Percentiles rank a stretch among this genome's conserved stretches.
Evolutionary conservation across 352 stramenopile genomes (phyloP).

Genomic region (Thalassiosira hispida): DNA sequence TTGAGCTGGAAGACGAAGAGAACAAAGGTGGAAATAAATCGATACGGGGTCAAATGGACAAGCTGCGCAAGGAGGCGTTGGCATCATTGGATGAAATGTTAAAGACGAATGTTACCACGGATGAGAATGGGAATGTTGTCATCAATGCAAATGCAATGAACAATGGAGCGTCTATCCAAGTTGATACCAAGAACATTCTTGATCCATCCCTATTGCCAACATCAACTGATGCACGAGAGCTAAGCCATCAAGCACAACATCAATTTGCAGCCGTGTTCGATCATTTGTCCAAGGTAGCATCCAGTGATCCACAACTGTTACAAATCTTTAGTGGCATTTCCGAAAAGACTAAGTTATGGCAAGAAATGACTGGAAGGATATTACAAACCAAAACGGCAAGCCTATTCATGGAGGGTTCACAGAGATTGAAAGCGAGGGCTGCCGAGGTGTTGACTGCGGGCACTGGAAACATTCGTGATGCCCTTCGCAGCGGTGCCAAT

Average conservation of each 20-base stretch:
- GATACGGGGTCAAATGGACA: slow-evolving; percentile 27
- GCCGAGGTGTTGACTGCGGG: slow-evolving; percentile 63
- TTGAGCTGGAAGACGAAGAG: slow-evolving; percentile 59
- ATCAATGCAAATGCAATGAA: slow-evolving; percentile 51
- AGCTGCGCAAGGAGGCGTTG: slow-evolving; percentile 70
- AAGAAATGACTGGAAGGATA: slow-evolving; percentile 74
- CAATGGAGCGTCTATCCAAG: slow-evolving; percentile 6
- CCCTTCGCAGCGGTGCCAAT: slow-evolving; percentile 27
- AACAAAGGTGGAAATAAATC: slow-evolving; percentile 11
- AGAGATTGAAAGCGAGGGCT: slow-evolving; percentile 65
- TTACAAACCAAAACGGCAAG: slow-evolving; percentile 73
- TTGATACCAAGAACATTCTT: background rate
- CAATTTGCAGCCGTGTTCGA: slow-evolving; percentile 79
- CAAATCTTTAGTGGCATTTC: slow-evolving; percentile 72
- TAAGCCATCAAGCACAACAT: slow-evolving; percentile 39
- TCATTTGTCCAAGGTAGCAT: slow-evolving; percentile 61
- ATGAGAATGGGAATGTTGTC: slow-evolving; percentile 53
- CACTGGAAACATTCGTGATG: slow-evolving; percentile 57
- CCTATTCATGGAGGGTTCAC: slow-evolving; percentile 79
- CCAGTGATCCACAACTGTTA: slow-evolving; percentile 69
- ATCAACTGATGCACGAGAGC: slow-evolving; percentile 11
- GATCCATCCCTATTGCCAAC: background rate
- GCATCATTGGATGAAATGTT: slow-evolving; percentile 70
- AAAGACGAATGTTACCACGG: slow-evolving; percentile 28
- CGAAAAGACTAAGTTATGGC: slow-evolving; percentile 76